Evolutionary conservation across 2,329 filamentous ascomycete genomes (phyloP).

Genomic region (Scedosporium apiospermum): DNA sequence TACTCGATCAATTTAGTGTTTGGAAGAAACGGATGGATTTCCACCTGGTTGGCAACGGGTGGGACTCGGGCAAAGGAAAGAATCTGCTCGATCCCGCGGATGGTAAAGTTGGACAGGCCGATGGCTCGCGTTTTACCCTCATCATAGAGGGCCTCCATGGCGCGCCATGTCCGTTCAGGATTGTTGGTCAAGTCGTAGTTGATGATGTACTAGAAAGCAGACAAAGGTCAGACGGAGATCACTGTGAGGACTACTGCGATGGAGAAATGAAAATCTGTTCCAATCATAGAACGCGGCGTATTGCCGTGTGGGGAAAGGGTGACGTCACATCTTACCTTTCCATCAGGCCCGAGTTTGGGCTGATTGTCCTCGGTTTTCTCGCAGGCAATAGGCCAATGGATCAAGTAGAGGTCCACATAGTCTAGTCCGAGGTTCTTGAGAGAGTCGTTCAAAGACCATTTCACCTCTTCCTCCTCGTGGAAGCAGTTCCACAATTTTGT

Average conservation of each 20-base stretch:
- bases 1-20: slow-evolving; percentile 39
- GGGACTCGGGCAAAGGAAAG: slow-evolving; percentile 34
- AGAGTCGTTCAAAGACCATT: slow-evolving; percentile 44
- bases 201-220: slow-evolving; percentile 3
- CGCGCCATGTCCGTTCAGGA: slow-evolving; percentile 43
- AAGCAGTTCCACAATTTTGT: slow-evolving; percentile 52
- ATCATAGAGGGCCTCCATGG: slow-evolving; percentile 49
- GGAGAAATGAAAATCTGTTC: slow-evolving; percentile 13
- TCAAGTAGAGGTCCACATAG: slow-evolving; percentile 40
- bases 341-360: slow-evolving; percentile 20
- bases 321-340: slow-evolving; percentile 28
- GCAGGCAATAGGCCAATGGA: slow-evolving; percentile 55
- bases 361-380: slow-evolving; percentile 31
- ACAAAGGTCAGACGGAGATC: slow-evolving; percentile 12
- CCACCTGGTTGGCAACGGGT: slow-evolving; percentile 42
- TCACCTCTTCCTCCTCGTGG: slow-evolving; percentile 51
- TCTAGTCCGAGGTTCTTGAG: slow-evolving; percentile 45
- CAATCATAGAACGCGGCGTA: too few relatives aligned
- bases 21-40: slow-evolving; percentile 36
- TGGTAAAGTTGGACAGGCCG: slow-evolving; percentile 50
- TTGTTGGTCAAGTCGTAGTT: slow-evolving; percentile 1
- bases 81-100: slow-evolving; percentile 42
- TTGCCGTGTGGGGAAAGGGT: slow-evolving; percentile 16
- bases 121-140: slow-evolving; percentile 46
- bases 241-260: slow-evolving; percentile 32